phyloP scores from a whole-genome alignment of 345 rosid species.

The Leavenworthia alabamica region DNA sequence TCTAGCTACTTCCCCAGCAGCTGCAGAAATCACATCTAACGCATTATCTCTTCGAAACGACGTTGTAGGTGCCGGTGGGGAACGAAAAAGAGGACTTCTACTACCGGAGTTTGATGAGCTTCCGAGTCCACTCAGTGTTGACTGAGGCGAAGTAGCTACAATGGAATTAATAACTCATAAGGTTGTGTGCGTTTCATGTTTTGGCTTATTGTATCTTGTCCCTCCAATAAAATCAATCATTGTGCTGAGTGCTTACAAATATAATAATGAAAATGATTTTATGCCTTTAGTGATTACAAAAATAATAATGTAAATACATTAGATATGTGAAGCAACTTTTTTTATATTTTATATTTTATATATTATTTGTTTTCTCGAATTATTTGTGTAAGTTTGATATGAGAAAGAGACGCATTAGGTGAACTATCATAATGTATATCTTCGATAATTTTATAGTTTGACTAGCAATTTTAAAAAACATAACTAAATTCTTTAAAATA shows the following conservation, averaged over 20 bases:
- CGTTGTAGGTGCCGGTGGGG: constrained; percentile 37
- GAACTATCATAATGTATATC: too few species aligned
- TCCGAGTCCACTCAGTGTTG: constrained; percentile 63
- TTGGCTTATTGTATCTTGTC: too few species aligned
- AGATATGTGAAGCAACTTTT: background rate
- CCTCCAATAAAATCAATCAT: too few species aligned
- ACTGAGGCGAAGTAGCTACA: constrained; percentile 60
- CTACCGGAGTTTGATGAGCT: constrained; percentile 39
- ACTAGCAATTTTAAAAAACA: background rate
- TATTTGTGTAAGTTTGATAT: background rate
- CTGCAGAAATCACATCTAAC: constrained; percentile 71
- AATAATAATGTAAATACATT: too few species aligned
- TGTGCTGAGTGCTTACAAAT: too few species aligned
- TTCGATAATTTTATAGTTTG: background rate
- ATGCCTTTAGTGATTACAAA: too few species aligned
- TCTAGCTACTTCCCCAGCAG: constrained; percentile 74
- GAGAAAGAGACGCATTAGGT: constrained; percentile 12
- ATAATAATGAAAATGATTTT: too few species aligned
- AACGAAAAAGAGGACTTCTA: constrained; percentile 33
- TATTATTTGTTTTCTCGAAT: background rate
- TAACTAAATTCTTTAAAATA: too few species aligned
- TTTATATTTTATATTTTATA: background rate
- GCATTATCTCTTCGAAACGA: constrained; percentile 30
- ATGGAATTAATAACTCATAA: too few species aligned
- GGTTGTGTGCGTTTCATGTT: too few species aligned